A percentile compares a stretch with the other conserved stretches of the same genome.
Conservation (phyloP, 192 early-diverging fungal genomes). For the Rhizophagus prolifer region DNA sequence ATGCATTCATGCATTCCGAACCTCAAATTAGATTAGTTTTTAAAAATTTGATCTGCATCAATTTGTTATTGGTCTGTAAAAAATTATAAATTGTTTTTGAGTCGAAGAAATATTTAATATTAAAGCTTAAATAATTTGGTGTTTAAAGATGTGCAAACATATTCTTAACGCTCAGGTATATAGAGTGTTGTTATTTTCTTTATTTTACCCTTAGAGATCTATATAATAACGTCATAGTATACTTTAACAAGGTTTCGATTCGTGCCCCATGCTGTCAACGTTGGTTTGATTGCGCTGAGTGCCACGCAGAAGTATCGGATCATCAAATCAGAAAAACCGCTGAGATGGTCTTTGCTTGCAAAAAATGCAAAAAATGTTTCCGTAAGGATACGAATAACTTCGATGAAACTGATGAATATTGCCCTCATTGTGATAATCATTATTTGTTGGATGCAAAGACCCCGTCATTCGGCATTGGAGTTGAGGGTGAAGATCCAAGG, state of each 20-base stretch:
- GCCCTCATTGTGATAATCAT: constrained; percentile 98
- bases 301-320: constrained; percentile 79
- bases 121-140: background rate
- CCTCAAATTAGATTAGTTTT: too few relatives aligned
- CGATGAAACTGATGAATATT: constrained; percentile 95
- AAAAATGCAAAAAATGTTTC: constrained; percentile 99
- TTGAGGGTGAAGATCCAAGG: constrained; percentile 93
- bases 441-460: constrained; percentile 92
- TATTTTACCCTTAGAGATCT: background rate
- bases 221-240: background rate
- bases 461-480: constrained; percentile 77
- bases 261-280: constrained; percentile 90
- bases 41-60: too few relatives aligned
- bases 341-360: constrained; percentile 97
- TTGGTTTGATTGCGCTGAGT: constrained; percentile 98
- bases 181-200: constrained; percentile 43
- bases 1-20: too few relatives aligned
- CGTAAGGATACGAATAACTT: constrained; percentile 87
- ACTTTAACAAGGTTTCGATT: constrained; percentile 69
- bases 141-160: constrained; percentile 85
- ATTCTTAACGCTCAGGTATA: constrained; percentile 93
- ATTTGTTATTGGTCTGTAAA: too few relatives aligned
- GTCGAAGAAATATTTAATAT: too few relatives aligned
- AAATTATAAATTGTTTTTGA: too few relatives aligned
- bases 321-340: constrained; percentile 76